Base-by-base conservation (phyloP, 1,284 basidiomycete species). In the Neolentinus lepideus region DNA sequence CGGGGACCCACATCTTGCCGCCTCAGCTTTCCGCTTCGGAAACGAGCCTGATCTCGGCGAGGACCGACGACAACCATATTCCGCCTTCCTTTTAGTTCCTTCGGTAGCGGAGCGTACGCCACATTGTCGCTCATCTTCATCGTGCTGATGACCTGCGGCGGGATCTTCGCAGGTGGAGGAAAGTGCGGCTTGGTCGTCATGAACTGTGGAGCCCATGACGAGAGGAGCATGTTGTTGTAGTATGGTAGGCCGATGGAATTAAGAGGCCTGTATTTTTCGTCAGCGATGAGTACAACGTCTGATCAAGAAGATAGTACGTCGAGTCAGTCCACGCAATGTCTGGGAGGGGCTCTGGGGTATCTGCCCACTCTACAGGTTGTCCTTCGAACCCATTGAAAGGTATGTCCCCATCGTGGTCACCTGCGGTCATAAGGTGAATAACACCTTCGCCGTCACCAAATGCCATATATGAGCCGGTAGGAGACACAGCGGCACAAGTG, bases 361-460 rank as follows among this genome's bases (percentile, higher is more conserved):
- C 92, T 1, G 92, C 86, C 85, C 92, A 90, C 63, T 95, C 92
- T 36, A 90, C 75, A 12, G 92, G 84, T 58, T 90, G 82, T 1
- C 89, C 90, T 58, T 90, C 85, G 66, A 90, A 95, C 0, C 93
- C 90, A 65, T 95, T 98, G 72, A 96, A 90, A 1, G 89, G 90
- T 6, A 84, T 69, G 55, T 83, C 84, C 52, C 22, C 52, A 53
- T 85, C 83, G 27, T 81, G 75, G 31, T 83, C 83, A 55, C 24
- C 47, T n/a, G 85, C 85, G 2, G 92, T 89, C 75, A 95, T 80
- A 16, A 99, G 73, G 68, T 97, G 92, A 4, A 98, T 81, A 10
- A 79, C 76, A 8, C 95, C 94, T 54, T 94, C 88, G 0, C 86
- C 87, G 63, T 98, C 95, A 1, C 93, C 94, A 62, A 97, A 95